phyloP scores from a whole-genome alignment of 345 rosid genomes.

The Isatis tinctoria region DNA sequence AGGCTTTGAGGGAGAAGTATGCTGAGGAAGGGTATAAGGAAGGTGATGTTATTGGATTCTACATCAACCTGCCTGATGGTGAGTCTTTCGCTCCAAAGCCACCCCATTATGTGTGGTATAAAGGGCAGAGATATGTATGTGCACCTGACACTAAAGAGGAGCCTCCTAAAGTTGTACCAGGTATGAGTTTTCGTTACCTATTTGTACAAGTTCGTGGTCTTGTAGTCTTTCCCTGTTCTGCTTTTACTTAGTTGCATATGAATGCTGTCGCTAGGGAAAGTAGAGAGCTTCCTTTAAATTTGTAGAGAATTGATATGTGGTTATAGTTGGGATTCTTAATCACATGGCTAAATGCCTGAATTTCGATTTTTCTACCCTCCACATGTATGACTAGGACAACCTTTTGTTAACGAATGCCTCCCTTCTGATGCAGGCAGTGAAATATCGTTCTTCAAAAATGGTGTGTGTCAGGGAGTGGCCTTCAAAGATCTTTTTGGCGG shows the following conservation, averaged over 20 bases:
- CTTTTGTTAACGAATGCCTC: neutral
- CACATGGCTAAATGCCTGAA: neutral
- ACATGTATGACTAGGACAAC: neutral
- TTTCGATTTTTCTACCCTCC: neutral
- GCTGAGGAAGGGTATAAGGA: slow-evolving; percentile 89
- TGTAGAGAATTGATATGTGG: neutral
- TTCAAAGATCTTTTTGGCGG: slow-evolving; percentile 79
- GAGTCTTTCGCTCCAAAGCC: slow-evolving; percentile 65
- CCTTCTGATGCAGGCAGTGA: slow-evolving; percentile 71
- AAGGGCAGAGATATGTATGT: slow-evolving; percentile 81
- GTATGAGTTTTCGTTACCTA: slow-evolving; percentile 38
- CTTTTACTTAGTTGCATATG: neutral
- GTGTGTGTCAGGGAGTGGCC: slow-evolving; percentile 86
- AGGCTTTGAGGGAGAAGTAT: slow-evolving; percentile 84
- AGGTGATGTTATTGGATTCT: slow-evolving; percentile 91
- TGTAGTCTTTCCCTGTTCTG: neutral
- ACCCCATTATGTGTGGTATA: slow-evolving; percentile 75
- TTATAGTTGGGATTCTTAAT: neutral
- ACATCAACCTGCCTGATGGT: slow-evolving; percentile 86
- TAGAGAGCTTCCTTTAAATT: neutral
- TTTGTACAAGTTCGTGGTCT: neutral
- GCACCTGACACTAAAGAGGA: slow-evolving; percentile 80
- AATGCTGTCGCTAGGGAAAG: neutral
- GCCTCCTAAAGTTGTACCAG: slow-evolving; percentile 76
- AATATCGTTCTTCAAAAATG: slow-evolving; percentile 91